These are phyloP conservation scores for Gyromitra esculenta DNA, from an alignment of 2,329 filamentous ascomycete genomes.

Conservation along the genomic window DNA sequence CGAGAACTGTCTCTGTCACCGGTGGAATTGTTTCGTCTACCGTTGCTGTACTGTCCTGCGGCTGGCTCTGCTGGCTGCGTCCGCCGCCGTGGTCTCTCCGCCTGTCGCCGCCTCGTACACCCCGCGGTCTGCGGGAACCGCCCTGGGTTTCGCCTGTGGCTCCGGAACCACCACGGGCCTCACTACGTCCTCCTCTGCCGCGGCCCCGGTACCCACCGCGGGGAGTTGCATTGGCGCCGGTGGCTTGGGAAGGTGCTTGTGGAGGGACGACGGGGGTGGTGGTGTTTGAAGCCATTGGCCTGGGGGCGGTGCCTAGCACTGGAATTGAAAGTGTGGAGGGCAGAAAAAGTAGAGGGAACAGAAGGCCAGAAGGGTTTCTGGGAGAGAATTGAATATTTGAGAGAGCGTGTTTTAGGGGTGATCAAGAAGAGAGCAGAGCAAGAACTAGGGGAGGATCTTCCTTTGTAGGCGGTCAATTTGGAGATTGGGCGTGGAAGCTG, in stretches of 20 bases:
- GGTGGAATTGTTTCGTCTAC: not conserved
- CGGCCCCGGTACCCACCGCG: constrained; percentile 35
- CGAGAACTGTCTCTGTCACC: constrained; percentile 28
- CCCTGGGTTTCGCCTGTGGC: constrained; percentile 57
- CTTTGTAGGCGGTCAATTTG: constrained; percentile 7
- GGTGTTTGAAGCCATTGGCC: constrained; percentile 41
- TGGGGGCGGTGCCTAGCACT: not conserved
- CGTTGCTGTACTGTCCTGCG: constrained; percentile 21
- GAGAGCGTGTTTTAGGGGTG: not conserved
- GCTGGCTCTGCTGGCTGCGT: constrained; percentile 42
- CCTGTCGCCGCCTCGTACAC: constrained; percentile 46
- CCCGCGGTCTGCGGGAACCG: constrained; percentile 55
- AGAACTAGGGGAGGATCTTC: constrained; percentile 6
- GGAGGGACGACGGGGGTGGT: constrained; percentile 29
- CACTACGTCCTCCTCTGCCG: constrained; percentile 60
- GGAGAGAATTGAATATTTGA: not conserved
- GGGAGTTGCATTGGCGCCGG: constrained; percentile 62
- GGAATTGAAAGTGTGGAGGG: constrained; percentile 11
- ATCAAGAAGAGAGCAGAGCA: not conserved
- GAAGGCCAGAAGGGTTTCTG: not conserved
- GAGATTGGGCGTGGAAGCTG: not conserved
- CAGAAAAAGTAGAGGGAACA: not conserved
- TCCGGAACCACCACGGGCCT: constrained; percentile 60
- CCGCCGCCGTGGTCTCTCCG: constrained; percentile 36
- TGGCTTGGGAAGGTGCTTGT: constrained; percentile 55